Conservation (phyloP, 495 filamentous ascomycete species). For the Penicillium mononematosum region DNA sequence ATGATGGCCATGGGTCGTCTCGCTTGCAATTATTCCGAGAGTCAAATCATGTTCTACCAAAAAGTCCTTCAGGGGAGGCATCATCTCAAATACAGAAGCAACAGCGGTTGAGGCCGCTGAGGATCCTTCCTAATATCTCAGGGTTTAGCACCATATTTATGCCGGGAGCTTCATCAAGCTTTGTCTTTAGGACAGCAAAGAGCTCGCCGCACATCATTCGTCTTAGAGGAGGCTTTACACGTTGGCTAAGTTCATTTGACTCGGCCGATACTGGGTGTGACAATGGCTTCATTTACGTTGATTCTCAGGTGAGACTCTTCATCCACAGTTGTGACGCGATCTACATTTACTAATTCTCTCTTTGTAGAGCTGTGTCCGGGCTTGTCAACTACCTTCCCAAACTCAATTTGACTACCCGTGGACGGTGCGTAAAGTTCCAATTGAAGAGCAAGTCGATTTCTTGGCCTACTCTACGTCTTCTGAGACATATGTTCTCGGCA, state of each 20-base stretch:
- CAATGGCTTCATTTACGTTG: conserved; percentile 77
- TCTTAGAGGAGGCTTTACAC: conserved; percentile 61
- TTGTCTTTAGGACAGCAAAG: conserved; percentile 74
- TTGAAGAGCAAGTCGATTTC: conserved; percentile 69
- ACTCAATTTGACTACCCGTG: conserved; percentile 70
- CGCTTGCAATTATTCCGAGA: conserved; percentile 74
- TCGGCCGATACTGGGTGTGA: conserved; percentile 61
- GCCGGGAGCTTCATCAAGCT: conserved; percentile 71
- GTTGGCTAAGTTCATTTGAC: conserved; percentile 69
- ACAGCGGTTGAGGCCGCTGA: conserved; percentile 52
- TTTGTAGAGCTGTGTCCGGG: conserved; percentile 58
- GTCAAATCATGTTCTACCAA: conserved; percentile 59
- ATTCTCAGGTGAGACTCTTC: conserved; percentile 47
- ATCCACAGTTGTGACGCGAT: neutral
- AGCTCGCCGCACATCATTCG: conserved; percentile 71
- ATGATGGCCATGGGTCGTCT: conserved; percentile 25
- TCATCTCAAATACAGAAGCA: conserved; percentile 37
- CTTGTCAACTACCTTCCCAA: conserved; percentile 63
- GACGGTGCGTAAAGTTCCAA: conserved; percentile 62
- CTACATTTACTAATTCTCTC: conserved; percentile 12
- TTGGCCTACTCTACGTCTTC: conserved; percentile 73
- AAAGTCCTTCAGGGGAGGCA: conserved; percentile 37
- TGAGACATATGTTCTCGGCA: conserved; percentile 73
- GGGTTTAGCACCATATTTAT: conserved; percentile 80
- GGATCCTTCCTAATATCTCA: conserved; percentile 61